Evolutionary conservation across 208 protist genomes (phyloP).

Genomic region (Wallacemonas rigidus): DNA sequence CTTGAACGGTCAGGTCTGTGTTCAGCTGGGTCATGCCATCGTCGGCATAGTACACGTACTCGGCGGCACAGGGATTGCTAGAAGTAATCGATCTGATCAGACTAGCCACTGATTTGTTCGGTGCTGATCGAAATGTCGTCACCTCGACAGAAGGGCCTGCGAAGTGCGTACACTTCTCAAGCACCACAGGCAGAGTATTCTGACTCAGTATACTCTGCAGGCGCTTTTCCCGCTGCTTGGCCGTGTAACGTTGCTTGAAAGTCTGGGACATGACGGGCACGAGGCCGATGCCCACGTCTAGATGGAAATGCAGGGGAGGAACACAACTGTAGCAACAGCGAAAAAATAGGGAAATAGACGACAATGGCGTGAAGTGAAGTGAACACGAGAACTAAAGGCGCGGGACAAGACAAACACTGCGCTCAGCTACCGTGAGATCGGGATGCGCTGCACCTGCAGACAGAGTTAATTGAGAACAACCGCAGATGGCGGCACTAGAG

Average conservation of each 20-base stretch:
- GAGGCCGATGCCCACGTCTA: too few species aligned
- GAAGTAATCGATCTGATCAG: neutral
- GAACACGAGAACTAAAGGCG: too few species aligned
- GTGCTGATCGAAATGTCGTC: neutral
- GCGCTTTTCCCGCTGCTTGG: neutral
- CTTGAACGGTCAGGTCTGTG: neutral
- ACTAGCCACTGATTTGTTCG: neutral
- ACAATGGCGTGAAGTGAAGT: too few species aligned
- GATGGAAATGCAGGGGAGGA: too few species aligned
- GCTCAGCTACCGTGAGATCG: too few species aligned
- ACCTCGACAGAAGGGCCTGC: neutral
- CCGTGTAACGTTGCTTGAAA: neutral
- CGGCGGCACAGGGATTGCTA: neutral
- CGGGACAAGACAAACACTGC: too few species aligned
- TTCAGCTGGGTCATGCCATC: neutral
- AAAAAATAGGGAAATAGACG: too few species aligned
- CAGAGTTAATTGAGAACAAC: too few species aligned
- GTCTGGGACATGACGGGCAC: neutral
- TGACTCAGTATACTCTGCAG: neutral
- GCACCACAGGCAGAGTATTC: neutral
- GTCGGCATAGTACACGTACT: neutral
- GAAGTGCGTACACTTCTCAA: neutral
- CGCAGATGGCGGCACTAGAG: too few species aligned
- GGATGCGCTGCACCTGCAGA: too few species aligned
- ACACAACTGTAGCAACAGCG: too few species aligned